Percentiles rank a stretch among this genome's conserved stretches.
phyloP scores from a whole-genome alignment of 1,139 yeast genomes.

The Suhomyces chickasaworum region DNA sequence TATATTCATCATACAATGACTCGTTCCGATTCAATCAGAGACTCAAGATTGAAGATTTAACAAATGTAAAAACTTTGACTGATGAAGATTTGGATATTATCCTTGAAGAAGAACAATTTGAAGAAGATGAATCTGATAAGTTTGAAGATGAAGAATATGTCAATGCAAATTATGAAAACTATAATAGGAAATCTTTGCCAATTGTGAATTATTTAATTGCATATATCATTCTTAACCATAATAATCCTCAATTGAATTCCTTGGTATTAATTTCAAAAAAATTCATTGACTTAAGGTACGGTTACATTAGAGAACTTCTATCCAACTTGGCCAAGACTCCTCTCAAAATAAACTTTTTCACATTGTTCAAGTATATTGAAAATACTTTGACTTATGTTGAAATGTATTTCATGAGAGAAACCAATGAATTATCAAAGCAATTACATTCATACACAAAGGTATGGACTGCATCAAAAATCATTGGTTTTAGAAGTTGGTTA shows the following conservation, averaged over 20 bases:
- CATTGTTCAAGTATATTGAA: constrained; percentile 36
- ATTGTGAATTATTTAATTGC: constrained; percentile 39
- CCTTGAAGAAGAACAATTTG: constrained; percentile 20
- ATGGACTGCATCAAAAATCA: constrained; percentile 33
- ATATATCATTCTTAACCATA: constrained; percentile 32
- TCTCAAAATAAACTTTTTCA: constrained; percentile 27
- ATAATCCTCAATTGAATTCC: constrained; percentile 21
- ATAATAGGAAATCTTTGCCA: constrained; percentile 29
- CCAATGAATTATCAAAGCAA: constrained; percentile 24
- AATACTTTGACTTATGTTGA: constrained; percentile 34
- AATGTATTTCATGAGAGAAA: constrained; percentile 26
- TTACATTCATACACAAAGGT: constrained; percentile 24
- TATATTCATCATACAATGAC: constrained; percentile 18
- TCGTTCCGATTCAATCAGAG: constrained; percentile 21
- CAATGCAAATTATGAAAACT: constrained; percentile 15
- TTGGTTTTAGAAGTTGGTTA: constrained; percentile 38
- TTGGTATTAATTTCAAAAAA: constrained; percentile 25
- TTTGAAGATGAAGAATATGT: constrained; percentile 18
- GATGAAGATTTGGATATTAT: constrained; percentile 21
- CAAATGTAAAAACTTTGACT: constrained; percentile 2
- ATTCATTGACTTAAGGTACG: constrained; percentile 29
- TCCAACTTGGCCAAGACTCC: not conserved
- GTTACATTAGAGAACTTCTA: constrained; percentile 6
- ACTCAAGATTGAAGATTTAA: constrained; percentile 13
- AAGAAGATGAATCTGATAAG: constrained; percentile 10